phyloP scores from a whole-genome alignment of 371 early-diverging fungal genomes.

The Mucor plumbeus region DNA sequence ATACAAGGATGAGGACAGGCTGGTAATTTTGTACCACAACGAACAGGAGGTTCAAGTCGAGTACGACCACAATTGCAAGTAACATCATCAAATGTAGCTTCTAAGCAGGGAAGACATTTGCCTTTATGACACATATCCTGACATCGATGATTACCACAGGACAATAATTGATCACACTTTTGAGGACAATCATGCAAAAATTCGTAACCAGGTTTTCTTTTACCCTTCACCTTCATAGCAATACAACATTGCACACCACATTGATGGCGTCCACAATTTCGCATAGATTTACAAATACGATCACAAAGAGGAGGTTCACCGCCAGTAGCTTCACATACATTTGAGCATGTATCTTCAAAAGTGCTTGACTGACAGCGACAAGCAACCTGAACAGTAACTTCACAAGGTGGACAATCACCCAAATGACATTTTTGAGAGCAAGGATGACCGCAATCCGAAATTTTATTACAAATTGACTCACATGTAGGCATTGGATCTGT shows the following conservation, averaged over 20 bases:
- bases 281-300: slow-evolving; percentile 62
- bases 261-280: slow-evolving; percentile 72
- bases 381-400: slow-evolving; percentile 45
- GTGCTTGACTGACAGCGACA: slow-evolving; percentile 72
- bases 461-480: slow-evolving; percentile 65
- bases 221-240: slow-evolving; percentile 47
- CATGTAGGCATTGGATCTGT: slow-evolving; percentile 84
- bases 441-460: slow-evolving; percentile 72
- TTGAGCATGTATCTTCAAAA: slow-evolving; percentile 54
- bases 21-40: slow-evolving; percentile 75
- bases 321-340: slow-evolving; percentile 47
- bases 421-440: slow-evolving; percentile 78
- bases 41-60: slow-evolving; percentile 72
- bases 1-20: slow-evolving; percentile 71
- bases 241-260: slow-evolving; percentile 66
- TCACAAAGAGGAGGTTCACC: slow-evolving; percentile 65
- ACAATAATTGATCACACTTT: slow-evolving; percentile 66
- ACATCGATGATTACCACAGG: slow-evolving; percentile 73
- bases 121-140: slow-evolving; percentile 74
- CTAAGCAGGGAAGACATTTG: slow-evolving; percentile 72
- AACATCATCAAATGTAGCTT: slow-evolving; percentile 71
- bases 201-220: slow-evolving; percentile 37
- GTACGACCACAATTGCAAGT: slow-evolving; percentile 81
- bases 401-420: slow-evolving; percentile 77
- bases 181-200: slow-evolving; percentile 67